Evolutionary conservation across 73 alveolate species (phyloP).

Genomic region (Paramecium pentaurelia): DNA sequence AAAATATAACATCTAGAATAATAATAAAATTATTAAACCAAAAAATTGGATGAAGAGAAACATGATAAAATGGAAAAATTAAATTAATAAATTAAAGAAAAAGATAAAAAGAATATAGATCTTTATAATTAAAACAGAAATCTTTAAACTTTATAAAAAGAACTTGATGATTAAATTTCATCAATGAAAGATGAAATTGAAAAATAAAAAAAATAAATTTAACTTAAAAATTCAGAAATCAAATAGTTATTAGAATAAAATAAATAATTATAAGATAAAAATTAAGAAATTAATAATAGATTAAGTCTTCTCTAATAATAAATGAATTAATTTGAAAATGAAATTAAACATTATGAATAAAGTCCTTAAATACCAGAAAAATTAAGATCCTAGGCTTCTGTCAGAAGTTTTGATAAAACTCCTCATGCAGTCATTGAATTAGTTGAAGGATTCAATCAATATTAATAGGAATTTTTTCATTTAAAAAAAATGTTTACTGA

Average conservation of each 20-base stretch:
- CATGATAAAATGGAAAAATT: slow-evolving; percentile 1
- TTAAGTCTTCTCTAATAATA: not conserved
- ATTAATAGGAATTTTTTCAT: slow-evolving; percentile 11
- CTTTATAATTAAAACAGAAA: not conserved
- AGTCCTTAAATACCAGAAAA: not conserved
- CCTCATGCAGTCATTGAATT: slow-evolving; percentile 17
- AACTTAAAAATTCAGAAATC: not conserved
- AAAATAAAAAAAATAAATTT: not conserved
- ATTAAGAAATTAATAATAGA: not conserved
- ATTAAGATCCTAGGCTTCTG: not conserved
- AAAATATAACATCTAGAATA: not conserved
- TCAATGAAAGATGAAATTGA: not conserved
- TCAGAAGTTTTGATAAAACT: not conserved
- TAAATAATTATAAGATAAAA: not conserved
- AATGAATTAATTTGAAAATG: not conserved
- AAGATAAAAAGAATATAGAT: slow-evolving; percentile 23
- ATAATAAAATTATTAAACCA: not conserved
- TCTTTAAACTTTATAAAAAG: not conserved
- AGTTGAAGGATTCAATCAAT: slow-evolving; percentile 47
- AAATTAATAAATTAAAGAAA: not conserved
- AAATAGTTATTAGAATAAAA: not conserved
- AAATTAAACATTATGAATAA: slow-evolving; percentile 4
- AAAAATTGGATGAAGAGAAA: not conserved
- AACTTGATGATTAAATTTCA: not conserved
- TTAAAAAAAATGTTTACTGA: slow-evolving; percentile 18